Percentiles rank a stretch among this genome's conserved stretches.
phyloP scores from a whole-genome alignment of 176 grass and related monocot species.

The Oryza longistaminata region DNA sequence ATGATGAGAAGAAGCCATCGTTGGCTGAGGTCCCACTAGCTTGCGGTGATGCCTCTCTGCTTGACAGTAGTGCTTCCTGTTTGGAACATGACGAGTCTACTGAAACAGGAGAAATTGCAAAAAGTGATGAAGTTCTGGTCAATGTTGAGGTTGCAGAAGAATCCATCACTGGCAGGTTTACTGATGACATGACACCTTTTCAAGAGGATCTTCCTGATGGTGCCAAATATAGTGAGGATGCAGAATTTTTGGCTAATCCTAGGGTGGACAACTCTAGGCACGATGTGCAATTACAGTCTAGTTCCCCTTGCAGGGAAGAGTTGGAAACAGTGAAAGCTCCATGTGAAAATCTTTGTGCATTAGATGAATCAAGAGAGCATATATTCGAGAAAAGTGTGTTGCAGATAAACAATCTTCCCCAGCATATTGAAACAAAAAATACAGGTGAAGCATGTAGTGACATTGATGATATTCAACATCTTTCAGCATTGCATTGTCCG shows the following conservation, averaged over 20 bases:
- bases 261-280: constrained; percentile 28
- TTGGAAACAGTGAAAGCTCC: constrained; percentile 35
- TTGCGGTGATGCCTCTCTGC: constrained; percentile 4
- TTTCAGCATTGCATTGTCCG: constrained; percentile 21
- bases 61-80: not conserved
- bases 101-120: constrained; percentile 26
- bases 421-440: constrained; percentile 27
- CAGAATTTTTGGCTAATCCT: constrained; percentile 17
- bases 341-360: constrained; percentile 29
- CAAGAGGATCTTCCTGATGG: constrained; percentile 26
- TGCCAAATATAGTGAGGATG: constrained; percentile 26
- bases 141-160: constrained; percentile 44
- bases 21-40: constrained; percentile 1
- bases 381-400: constrained; percentile 30
- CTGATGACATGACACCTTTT: constrained; percentile 23
- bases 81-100: constrained; percentile 26
- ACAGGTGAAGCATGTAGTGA: constrained; percentile 27
- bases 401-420: constrained; percentile 23
- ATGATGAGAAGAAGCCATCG: constrained; percentile 26
- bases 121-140: constrained; percentile 43
- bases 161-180: constrained; percentile 26
- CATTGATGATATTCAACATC: constrained; percentile 22
- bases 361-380: constrained; percentile 47
- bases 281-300: constrained; percentile 31
- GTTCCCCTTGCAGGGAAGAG: constrained; percentile 29